Percentiles rank a stretch among this genome's conserved stretches.
Conservation (phyloP, 768 basidiomycete species). For the Mycena capillaripes region DNA sequence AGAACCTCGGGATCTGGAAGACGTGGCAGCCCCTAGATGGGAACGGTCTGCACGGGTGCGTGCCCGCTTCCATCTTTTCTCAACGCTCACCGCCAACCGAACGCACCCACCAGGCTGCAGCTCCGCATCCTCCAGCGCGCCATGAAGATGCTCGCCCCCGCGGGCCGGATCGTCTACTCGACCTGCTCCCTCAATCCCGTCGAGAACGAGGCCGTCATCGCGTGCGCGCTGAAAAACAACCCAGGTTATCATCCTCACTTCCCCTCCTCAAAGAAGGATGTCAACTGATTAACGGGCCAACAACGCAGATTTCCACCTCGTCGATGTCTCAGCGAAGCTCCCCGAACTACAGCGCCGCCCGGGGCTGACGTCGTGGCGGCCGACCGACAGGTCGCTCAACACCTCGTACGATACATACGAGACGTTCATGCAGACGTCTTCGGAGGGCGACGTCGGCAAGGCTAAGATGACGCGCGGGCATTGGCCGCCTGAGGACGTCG, state of each 20-base stretch:
- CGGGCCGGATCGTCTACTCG: slow-evolving; percentile 97
- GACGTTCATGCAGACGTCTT: slow-evolving; percentile 63
- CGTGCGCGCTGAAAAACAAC: slow-evolving; percentile 81
- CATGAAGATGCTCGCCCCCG: slow-evolving; percentile 86
- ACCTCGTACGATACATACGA: slow-evolving; percentile 72
- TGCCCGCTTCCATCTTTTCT: not conserved
- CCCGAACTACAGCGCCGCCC: slow-evolving; percentile 81
- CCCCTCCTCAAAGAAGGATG: not conserved
- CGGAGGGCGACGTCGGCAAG: slow-evolving; percentile 64
- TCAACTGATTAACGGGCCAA: not conserved
- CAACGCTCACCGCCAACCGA: too few species aligned
- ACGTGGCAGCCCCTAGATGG: slow-evolving; percentile 91
- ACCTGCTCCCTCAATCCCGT: slow-evolving; percentile 98
- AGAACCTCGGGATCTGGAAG: slow-evolving; percentile 97
- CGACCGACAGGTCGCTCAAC: slow-evolving; percentile 69
- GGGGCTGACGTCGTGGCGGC: slow-evolving; percentile 85
- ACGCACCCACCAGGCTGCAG: slow-evolving; percentile 94
- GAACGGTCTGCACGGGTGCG: slow-evolving; percentile 90
- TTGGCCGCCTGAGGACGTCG: slow-evolving; percentile 84
- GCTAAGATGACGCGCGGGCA: slow-evolving; percentile 78
- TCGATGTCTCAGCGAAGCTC: slow-evolving; percentile 82
- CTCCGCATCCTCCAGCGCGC: slow-evolving; percentile 92
- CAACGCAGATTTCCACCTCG: slow-evolving; percentile 78
- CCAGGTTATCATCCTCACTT: slow-evolving; percentile 62
- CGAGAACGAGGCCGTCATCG: slow-evolving; percentile 97